Evolutionary conservation across 2,329 filamentous ascomycete species (phyloP).

Genomic region (Colletotrichum somersetense): DNA sequence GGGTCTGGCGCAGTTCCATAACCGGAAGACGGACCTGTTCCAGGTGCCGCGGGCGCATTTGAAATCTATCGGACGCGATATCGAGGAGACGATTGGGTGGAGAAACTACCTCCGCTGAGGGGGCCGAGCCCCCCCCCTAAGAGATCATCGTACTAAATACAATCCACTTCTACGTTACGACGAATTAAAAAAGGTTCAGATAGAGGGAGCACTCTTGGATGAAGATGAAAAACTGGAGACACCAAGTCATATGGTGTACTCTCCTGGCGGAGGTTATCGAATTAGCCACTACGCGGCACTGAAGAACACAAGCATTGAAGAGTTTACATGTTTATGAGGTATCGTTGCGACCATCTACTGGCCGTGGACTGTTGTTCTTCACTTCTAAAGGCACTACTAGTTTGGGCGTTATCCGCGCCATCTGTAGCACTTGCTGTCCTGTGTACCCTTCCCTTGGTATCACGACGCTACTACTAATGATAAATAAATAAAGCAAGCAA

Average conservation of each 20-base stretch:
- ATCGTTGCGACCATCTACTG: conserved; percentile 32
- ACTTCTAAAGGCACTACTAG: conserved; percentile 14
- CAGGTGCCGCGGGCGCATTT: background rate
- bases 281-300: background rate
- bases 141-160: background rate
- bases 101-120: conserved; percentile 16
- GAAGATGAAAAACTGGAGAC: background rate
- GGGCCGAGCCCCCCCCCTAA: background rate
- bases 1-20: conserved; percentile 50
- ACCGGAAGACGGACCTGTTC: background rate
- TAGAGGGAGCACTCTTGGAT: background rate
- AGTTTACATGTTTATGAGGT: conserved; percentile 27
- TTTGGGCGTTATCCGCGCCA: background rate
- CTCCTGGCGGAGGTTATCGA: no score
- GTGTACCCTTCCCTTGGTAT: conserved; percentile 27
- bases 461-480: conserved; percentile 1
- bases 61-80: conserved; percentile 22
- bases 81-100: conserved; percentile 15
- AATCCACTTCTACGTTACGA: background rate
- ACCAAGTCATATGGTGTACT: background rate
- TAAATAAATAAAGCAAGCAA: conserved; percentile 1
- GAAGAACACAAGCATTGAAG: no score
- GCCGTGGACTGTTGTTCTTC: conserved; percentile 1
- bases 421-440: conserved; percentile 10
- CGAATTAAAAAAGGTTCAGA: background rate